Evolutionary conservation across 2,329 filamentous ascomycete genomes (phyloP), one percentile per base, ranked within the genome.

Genomic region (Botryotinia calthae): DNA sequence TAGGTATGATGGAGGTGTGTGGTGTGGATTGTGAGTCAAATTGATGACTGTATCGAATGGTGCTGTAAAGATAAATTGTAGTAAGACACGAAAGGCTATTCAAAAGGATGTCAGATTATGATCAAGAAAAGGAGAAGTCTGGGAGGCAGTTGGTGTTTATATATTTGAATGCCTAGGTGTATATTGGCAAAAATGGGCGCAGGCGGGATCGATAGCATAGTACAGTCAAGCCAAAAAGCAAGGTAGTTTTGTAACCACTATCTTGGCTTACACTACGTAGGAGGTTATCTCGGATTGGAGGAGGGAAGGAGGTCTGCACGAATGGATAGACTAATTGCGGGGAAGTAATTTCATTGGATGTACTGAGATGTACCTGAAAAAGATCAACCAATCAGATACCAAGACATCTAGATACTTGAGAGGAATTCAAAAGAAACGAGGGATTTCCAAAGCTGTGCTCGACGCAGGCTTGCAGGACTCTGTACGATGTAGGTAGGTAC

Each of bases 161-260:
- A 66, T 63, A 63, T 64, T 46, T 37, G 46, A 28, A n/a, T 4
- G 22, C 22, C 10, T 6, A 14, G 22, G 48, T 51, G 25, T 66
- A 40, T 54, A 37, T 66, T 66, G 64, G 34, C 34, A 28, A 66
- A 20, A 51, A 66, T 54, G 25, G 31, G 8, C 31, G 64, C 63
- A 66, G 44, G 63, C 44, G 63, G 63, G 8, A 18, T 37, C 2
- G 12, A 65, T 18, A 25, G 62, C 28, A n/a, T 22, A 34, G 42
- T 12, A 31, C 22, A 9, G 20, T 34, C 28, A 64, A n/a, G 5
- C 7, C 22, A 54, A 28, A 66, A 66, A 66, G 64, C 46, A 66
- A 66, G 46, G 64, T 66, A n/a, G 40, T 63, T 64, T 64, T 28
- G 62, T 64, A 44, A 28, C 46, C 25, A 54, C 22, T 54, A 51